A percentile compares a stretch with the other conserved stretches of the same genome.
Evolutionary conservation across 129 eudicot species (phyloP).

Genomic region (Deinandra increscens): DNA sequence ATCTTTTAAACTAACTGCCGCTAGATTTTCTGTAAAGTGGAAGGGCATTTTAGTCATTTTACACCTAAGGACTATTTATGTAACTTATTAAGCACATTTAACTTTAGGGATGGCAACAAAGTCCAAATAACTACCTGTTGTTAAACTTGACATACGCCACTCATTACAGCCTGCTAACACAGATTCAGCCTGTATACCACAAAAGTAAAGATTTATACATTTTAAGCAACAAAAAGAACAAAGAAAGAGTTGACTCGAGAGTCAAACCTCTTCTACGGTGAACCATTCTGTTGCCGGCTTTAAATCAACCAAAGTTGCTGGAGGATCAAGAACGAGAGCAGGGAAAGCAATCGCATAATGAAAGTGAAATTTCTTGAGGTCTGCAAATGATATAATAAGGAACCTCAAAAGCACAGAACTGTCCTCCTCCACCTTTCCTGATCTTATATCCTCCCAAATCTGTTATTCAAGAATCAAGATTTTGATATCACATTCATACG

Average conservation of each 20-base stretch:
- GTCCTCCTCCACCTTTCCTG: conserved; percentile 74
- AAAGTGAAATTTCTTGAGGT: conserved; percentile 78
- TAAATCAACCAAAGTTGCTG: conserved; percentile 63
- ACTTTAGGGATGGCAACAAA: conserved; percentile 5
- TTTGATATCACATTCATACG: background rate
- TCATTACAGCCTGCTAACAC: conserved; percentile 65
- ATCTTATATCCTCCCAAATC: conserved; percentile 81
- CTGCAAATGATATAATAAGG: conserved; percentile 80
- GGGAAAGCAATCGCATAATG: conserved; percentile 88
- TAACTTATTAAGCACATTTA: too few relatives aligned
- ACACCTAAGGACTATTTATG: too few relatives aligned
- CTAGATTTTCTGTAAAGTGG: too few relatives aligned
- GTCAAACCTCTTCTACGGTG: conserved; percentile 63
- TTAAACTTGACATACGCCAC: conserved; percentile 75
- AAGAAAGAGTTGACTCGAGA: background rate
- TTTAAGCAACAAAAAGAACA: conserved; percentile 7
- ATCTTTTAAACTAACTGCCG: too few relatives aligned
- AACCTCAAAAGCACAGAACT: conserved; percentile 66
- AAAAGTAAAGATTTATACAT: background rate
- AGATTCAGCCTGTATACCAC: conserved; percentile 62
- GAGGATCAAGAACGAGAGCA: conserved; percentile 76
- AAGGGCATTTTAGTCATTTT: too few relatives aligned
- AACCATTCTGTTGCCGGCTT: conserved; percentile 81
- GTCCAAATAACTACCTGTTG: conserved; percentile 52
- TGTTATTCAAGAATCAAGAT: conserved; percentile 29